A percentile compares a stretch with the other conserved stretches of the same genome.
phyloP scores from a whole-genome alignment of 2,329 filamentous ascomycete genomes.

The Colletotrichum theobromicola region DNA sequence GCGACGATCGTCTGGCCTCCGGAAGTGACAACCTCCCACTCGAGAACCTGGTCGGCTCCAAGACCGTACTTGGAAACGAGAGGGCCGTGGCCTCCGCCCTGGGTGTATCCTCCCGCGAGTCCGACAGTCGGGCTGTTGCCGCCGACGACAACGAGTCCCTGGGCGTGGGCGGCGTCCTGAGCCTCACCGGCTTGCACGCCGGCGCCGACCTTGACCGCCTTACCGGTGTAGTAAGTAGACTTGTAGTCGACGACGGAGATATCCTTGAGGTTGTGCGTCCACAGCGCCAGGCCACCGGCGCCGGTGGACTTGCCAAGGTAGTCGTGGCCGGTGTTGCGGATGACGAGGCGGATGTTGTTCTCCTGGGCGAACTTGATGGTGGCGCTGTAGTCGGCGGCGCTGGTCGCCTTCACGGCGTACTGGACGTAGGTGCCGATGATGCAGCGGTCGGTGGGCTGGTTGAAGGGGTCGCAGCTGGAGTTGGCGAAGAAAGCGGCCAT shows the following conservation, averaged over 20 bases:
- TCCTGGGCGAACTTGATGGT: slow-evolving; percentile 36
- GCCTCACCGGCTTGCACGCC: slow-evolving; percentile 53
- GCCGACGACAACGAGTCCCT: slow-evolving; percentile 47
- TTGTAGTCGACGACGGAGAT: slow-evolving; percentile 26
- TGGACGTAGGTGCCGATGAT: slow-evolving; percentile 15
- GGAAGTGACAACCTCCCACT: slow-evolving; percentile 53
- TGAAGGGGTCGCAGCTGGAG: slow-evolving; percentile 44
- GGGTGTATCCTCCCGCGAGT: slow-evolving; percentile 57
- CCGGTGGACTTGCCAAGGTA: slow-evolving; percentile 42
- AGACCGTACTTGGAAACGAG: slow-evolving; percentile 53
- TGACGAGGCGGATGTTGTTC: slow-evolving; percentile 48
- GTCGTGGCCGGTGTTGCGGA: slow-evolving; percentile 37
- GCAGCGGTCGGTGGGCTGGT: neutral
- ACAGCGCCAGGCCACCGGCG: slow-evolving; percentile 38
- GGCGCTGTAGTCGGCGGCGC: slow-evolving; percentile 11
- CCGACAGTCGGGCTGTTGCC: slow-evolving; percentile 57
- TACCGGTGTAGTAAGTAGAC: slow-evolving; percentile 46
- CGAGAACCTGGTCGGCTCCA: slow-evolving; percentile 56
- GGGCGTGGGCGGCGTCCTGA: slow-evolving; percentile 37
- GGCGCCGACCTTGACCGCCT: slow-evolving; percentile 53
- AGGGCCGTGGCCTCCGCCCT: slow-evolving; percentile 59
- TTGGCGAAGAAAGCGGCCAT: slow-evolving; percentile 45
- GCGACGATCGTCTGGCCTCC: slow-evolving; percentile 47
- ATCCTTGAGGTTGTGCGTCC: slow-evolving; percentile 48
- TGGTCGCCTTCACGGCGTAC: slow-evolving; percentile 17